Conservation (phyloP, 495 filamentous ascomycete species). For the Tuber magnatum region DNA sequence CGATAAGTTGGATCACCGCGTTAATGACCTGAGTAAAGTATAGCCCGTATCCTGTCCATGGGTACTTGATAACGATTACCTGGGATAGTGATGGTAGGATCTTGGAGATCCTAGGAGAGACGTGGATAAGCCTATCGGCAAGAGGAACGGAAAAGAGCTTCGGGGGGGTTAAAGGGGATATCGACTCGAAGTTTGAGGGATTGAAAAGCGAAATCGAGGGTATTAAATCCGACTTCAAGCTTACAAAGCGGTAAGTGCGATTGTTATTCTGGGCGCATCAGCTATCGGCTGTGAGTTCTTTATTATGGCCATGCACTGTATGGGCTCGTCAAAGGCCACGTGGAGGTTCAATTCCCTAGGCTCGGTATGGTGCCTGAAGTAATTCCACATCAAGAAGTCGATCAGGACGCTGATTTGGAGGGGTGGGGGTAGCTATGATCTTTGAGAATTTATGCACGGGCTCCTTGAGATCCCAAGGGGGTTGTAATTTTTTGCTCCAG, state of each 20-base stretch:
- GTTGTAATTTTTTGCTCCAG: too few species aligned
- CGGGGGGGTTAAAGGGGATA: conserved; percentile 11
- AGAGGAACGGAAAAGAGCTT: conserved; percentile 20
- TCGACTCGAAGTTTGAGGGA: conserved; percentile 8
- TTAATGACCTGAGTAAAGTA: conserved; percentile 14
- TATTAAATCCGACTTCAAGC: conserved; percentile 9
- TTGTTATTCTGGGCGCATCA: conserved; percentile 16
- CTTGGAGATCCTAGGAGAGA: conserved; percentile 21
- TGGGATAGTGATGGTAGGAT: conserved; percentile 9
- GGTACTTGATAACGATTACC: conserved; percentile 21
- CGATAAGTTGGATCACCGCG: conserved; percentile 20
- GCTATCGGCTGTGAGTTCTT: conserved; percentile 6
- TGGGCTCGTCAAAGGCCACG: conserved; percentile 1
- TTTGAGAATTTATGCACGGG: conserved; percentile 5
- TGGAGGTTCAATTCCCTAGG: neutral
- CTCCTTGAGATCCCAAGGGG: too few species aligned
- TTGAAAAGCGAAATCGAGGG: neutral
- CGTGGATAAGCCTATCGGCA: conserved; percentile 16
- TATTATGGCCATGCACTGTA: neutral
- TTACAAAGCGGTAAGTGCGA: conserved; percentile 2
- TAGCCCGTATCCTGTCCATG: conserved; percentile 22
- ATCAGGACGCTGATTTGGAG: conserved; percentile 6
- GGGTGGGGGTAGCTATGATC: conserved; percentile 4
- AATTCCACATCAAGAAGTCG: conserved; percentile 2
- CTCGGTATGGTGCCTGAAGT: neutral